Evolutionary conservation across 2,329 filamentous ascomycete species (phyloP).

Genomic region (Botrytis cinerea): DNA sequence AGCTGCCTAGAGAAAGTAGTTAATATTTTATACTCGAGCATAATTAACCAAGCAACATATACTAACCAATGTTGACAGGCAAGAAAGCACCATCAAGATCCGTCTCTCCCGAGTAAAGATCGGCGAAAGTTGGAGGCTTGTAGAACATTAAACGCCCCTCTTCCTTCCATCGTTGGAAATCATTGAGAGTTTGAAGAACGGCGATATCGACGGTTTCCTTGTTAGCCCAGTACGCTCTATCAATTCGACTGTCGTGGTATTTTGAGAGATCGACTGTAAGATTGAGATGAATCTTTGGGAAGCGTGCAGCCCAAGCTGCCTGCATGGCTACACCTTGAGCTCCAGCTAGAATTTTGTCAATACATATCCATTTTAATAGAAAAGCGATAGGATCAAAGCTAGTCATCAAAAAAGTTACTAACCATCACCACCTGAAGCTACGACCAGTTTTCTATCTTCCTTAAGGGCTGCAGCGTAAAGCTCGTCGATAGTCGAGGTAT

Average conservation of each 20-base stretch:
- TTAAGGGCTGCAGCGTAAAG: not conserved
- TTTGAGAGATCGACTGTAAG: slow-evolving; percentile 55
- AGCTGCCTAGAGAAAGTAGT: not conserved
- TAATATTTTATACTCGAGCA: not conserved
- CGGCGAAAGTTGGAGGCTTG: not conserved
- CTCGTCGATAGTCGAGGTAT: not conserved
- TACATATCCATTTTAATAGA: not conserved
- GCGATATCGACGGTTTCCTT: slow-evolving; percentile 49
- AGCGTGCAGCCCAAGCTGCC: not conserved
- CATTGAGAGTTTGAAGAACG: slow-evolving; percentile 53
- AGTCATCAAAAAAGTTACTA: not conserved
- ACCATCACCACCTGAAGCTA: slow-evolving; percentile 17
- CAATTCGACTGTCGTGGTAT: slow-evolving; percentile 53
- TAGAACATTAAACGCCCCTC: slow-evolving; percentile 9
- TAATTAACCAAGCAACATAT: not conserved
- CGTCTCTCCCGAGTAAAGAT: slow-evolving; percentile 1
- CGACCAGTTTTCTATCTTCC: slow-evolving; percentile 8
- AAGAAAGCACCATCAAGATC: slow-evolving; percentile 14
- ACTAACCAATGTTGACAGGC: not conserved
- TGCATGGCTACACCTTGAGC: not conserved
- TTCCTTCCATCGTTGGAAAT: slow-evolving; percentile 53
- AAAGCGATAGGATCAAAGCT: not conserved
- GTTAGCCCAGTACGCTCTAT: slow-evolving; percentile 47
- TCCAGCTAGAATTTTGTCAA: not conserved
- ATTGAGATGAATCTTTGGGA: slow-evolving; percentile 2